Conservation (phyloP, 2,329 filamentous ascomycete genomes). For the Nothophoma quercina region DNA sequence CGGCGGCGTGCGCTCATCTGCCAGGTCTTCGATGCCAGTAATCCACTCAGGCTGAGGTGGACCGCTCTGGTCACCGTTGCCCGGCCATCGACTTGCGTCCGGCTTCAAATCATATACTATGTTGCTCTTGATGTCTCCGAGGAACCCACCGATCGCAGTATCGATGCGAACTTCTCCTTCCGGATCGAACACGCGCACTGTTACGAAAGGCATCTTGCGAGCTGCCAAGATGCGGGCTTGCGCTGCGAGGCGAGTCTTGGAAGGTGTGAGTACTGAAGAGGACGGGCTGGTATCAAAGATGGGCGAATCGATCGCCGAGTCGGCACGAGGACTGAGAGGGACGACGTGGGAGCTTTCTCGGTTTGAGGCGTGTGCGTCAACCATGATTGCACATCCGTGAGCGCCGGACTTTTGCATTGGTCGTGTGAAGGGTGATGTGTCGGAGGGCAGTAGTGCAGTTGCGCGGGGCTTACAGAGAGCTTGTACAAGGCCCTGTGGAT, state of each 20-base stretch:
- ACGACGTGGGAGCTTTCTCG: not conserved
- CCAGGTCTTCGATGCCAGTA: constrained; percentile 34
- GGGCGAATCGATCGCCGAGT: constrained; percentile 29
- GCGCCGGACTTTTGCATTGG: constrained; percentile 10
- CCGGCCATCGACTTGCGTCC: constrained; percentile 48
- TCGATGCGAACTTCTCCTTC: constrained; percentile 60
- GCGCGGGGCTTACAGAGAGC: constrained; percentile 70
- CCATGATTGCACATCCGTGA: not conserved
- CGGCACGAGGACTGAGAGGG: constrained; percentile 23
- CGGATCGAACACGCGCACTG: constrained; percentile 62
- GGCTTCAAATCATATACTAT: constrained; percentile 69
- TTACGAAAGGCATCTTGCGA: constrained; percentile 61
- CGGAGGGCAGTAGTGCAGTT: constrained; percentile 58
- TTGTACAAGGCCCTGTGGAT: constrained; percentile 74
- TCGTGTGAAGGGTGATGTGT: constrained; percentile 29
- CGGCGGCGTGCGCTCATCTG: constrained; percentile 19
- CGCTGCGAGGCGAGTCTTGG: constrained; percentile 70
- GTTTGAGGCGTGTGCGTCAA: constrained; percentile 1
- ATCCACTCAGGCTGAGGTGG: constrained; percentile 32
- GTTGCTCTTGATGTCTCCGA: constrained; percentile 66
- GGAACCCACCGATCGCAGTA: constrained; percentile 66
- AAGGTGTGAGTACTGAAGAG: constrained; percentile 40
- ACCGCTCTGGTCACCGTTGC: constrained; percentile 20
- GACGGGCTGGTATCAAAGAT: constrained; percentile 11
- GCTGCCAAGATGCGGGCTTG: constrained; percentile 71